These are phyloP conservation scores for Curvularia sp. DNA, from an alignment of 2,329 filamentous ascomycete species.

Conservation along the genomic window DNA sequence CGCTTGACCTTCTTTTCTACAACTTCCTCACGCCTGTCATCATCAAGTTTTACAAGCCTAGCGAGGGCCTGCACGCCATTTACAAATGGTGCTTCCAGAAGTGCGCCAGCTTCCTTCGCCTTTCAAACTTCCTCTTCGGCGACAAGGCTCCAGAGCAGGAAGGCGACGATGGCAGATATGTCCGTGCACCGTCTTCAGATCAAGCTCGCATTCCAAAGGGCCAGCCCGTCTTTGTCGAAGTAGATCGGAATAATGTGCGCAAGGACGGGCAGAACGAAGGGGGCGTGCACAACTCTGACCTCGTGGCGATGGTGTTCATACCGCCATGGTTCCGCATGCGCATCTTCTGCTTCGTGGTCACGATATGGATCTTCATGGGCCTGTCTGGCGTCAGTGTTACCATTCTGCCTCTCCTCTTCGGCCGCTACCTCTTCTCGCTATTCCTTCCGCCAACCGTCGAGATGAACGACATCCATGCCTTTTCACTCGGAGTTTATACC, in stretches of 20 bases:
- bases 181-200: slow-evolving; percentile 91
- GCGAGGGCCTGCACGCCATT: slow-evolving; percentile 80
- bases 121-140: slow-evolving; percentile 93
- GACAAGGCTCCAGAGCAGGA: slow-evolving; percentile 84
- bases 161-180: slow-evolving; percentile 80
- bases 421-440: slow-evolving; percentile 76
- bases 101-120: slow-evolving; percentile 78
- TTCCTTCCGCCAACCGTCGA: slow-evolving; percentile 69
- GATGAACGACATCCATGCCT: slow-evolving; percentile 96
- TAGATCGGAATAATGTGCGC: slow-evolving; percentile 70
- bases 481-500: slow-evolving; percentile 86
- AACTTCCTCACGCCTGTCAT: slow-evolving; percentile 93
- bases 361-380: slow-evolving; percentile 93
- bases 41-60: slow-evolving; percentile 83
- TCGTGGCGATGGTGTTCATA: slow-evolving; percentile 67
- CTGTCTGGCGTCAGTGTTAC: slow-evolving; percentile 84
- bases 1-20: slow-evolving; percentile 92
- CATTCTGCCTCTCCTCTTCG: slow-evolving; percentile 84
- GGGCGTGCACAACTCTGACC: slow-evolving; percentile 53
- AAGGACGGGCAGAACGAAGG: slow-evolving; percentile 62
- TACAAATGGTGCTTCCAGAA: slow-evolving; percentile 96
- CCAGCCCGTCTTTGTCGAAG: slow-evolving; percentile 78
- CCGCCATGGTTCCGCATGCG: slow-evolving; percentile 84
- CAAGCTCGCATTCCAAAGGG: slow-evolving; percentile 93
- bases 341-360: slow-evolving; percentile 83